Evolutionary conservation across 2,329 filamentous ascomycete genomes (phyloP), one percentile per base, ranked within the genome.

Genomic region (Cladosporium velox): DNA sequence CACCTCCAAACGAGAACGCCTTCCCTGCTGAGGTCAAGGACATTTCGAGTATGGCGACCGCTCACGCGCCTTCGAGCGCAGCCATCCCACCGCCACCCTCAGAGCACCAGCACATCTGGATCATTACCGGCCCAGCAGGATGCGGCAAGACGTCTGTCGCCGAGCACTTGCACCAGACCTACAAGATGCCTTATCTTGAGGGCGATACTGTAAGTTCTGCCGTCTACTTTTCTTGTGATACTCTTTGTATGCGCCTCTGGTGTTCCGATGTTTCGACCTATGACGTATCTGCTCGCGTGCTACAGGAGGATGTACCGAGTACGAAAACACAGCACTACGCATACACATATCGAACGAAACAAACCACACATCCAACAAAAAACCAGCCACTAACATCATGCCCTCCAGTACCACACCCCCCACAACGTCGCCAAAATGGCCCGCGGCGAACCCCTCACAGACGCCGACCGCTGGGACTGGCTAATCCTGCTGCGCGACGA

Each of bases 381-480:
- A n/a, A 24, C 44, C 44, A 59, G 5, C n/a, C 35, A 38, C 49
- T 35, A 35, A 35, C 12, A 35, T 35, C n/a, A 26, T 54, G 49
- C 7, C 38, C 10, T 38, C 1, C 52, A 84, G 82, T 84, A 79
- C 71, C 83, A 86, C 72, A 82, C 83, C 1, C 77, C 78, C 41
- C 74, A 77, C 12, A 84, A 85, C 67, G 80, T 85, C 38, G 89
- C 93, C 64, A 99, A 98, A 80, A 99, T 99, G 95, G 85, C 86
- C 75, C 85, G 85, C 71, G 92, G 92, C 71, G 89, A 88, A 65
- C 93, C 95, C 2, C 85, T 99, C 41, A 96, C 91, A 65, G 95
- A 99, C 76, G 90, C 89, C 67, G 95, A 99, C 80, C 90, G 95
- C 70, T 98, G 95, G 95, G 94, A 97, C 82, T 99, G 95, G 95